Evolutionary conservation across 2,329 filamentous ascomycete genomes (phyloP).

Genomic region (Aspergillus fischeri): DNA sequence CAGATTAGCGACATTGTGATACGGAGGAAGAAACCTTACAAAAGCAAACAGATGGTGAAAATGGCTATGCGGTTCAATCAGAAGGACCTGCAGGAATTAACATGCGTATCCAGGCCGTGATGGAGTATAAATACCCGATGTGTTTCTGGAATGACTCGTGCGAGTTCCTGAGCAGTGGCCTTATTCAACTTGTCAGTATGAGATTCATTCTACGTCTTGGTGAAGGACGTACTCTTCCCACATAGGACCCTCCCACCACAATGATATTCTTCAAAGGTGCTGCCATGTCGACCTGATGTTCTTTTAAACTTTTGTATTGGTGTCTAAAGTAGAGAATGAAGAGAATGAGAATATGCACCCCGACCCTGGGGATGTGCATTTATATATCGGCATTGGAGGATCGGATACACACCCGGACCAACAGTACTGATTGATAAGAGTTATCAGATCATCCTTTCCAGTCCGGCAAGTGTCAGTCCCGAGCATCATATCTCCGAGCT

Average conservation of each 20-base stretch:
- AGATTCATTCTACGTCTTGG: neutral
- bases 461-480: neutral
- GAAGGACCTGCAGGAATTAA: constrained; percentile 20
- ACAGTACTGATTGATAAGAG: neutral
- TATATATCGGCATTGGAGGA: neutral
- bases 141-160: constrained; percentile 29
- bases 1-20: neutral
- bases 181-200: constrained; percentile 11
- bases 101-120: neutral
- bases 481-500: neutral
- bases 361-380: neutral
- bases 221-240: constrained; percentile 26
- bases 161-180: constrained; percentile 34
- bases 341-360: neutral
- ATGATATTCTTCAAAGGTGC: constrained; percentile 31
- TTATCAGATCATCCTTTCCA: neutral
- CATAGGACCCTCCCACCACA: constrained; percentile 35
- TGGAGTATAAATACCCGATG: constrained; percentile 25
- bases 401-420: neutral
- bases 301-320: neutral
- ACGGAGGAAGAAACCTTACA: constrained; percentile 13
- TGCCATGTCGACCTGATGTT: constrained; percentile 18
- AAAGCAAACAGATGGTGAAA: constrained; percentile 36
- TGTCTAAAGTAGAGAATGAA: neutral
- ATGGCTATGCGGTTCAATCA: constrained; percentile 34